These are phyloP conservation scores for Polysphondylium violaceum DNA, from an alignment of 78 protist genomes.

Conservation along the genomic window DNA sequence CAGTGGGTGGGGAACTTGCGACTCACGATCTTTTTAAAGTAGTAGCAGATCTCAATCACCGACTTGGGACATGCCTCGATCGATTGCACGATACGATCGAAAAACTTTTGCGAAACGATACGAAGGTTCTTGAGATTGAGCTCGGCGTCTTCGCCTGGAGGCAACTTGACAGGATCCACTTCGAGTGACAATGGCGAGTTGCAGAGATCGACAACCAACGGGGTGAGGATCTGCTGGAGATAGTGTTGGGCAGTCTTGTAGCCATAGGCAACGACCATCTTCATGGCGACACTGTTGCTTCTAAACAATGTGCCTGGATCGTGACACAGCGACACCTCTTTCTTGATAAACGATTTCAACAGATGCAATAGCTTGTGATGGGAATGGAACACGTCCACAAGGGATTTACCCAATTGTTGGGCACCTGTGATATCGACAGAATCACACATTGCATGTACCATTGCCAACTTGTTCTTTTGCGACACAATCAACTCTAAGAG, in stretches of 20 bases:
- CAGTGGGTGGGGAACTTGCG: slow-evolving; percentile 67
- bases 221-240: slow-evolving; percentile 49
- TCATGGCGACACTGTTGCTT: slow-evolving; percentile 64
- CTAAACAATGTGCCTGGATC: slow-evolving; percentile 72
- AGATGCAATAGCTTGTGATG: slow-evolving; percentile 60
- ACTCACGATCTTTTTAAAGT: slow-evolving; percentile 60
- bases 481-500: slow-evolving; percentile 43
- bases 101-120: slow-evolving; percentile 57
- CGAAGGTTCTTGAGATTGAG: slow-evolving; percentile 17
- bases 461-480: slow-evolving; percentile 19
- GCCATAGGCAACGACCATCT: slow-evolving; percentile 76
- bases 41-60: slow-evolving; percentile 57
- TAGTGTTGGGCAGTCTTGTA: slow-evolving; percentile 70
- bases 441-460: slow-evolving; percentile 65
- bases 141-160: slow-evolving; percentile 42
- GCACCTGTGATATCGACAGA: slow-evolving; percentile 59
- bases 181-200: slow-evolving; percentile 54
- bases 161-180: slow-evolving; percentile 47
- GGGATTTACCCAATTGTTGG: slow-evolving; percentile 28
- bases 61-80: slow-evolving; percentile 70
- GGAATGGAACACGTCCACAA: slow-evolving; percentile 55
- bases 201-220: slow-evolving; percentile 60
- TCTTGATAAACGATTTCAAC: slow-evolving; percentile 51
- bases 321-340: slow-evolving; percentile 64
- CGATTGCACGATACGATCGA: slow-evolving; percentile 69